Conservation (phyloP, 768 basidiomycete genomes). For the Hydnomerulius pinastri region DNA sequence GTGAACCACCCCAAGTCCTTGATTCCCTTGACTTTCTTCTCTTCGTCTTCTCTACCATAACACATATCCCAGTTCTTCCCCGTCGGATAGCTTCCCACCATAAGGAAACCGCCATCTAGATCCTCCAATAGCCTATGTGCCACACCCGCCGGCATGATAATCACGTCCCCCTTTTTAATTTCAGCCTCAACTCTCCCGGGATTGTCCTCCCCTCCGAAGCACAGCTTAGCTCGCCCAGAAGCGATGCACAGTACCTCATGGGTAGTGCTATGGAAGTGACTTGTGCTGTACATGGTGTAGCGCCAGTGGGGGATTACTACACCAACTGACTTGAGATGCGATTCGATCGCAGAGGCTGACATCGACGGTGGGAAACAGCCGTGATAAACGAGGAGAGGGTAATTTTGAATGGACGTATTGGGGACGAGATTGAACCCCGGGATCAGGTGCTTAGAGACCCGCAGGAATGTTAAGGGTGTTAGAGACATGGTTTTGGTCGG, state of each 20-base stretch:
- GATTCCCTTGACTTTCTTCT: slow-evolving; percentile 29
- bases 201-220: slow-evolving; percentile 43
- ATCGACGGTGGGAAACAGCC: slow-evolving; percentile 26
- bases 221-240: slow-evolving; percentile 35
- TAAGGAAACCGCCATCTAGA: slow-evolving; percentile 32
- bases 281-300: slow-evolving; percentile 42
- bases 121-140: slow-evolving; percentile 39
- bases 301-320: slow-evolving; percentile 43
- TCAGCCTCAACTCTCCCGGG: slow-evolving; percentile 32
- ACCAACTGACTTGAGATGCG: slow-evolving; percentile 34
- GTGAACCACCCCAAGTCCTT: slow-evolving; percentile 37
- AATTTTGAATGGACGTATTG: slow-evolving; percentile 36
- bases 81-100: slow-evolving; percentile 44
- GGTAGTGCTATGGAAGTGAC: slow-evolving; percentile 46
- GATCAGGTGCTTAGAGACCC: slow-evolving; percentile 32
- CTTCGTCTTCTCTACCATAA: slow-evolving; percentile 36
- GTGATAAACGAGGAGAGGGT: slow-evolving; percentile 42
- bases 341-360: slow-evolving; percentile 30
- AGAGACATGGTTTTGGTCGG: not conserved
- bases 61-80: slow-evolving; percentile 42
- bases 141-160: slow-evolving; percentile 44
- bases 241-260: slow-evolving; percentile 42
- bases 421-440: slow-evolving; percentile 35
- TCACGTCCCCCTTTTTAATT: slow-evolving; percentile 39
- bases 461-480: slow-evolving; percentile 26